Evolutionary conservation across 257 asterid species (phyloP).

Genomic region (Verbena officinalis): DNA sequence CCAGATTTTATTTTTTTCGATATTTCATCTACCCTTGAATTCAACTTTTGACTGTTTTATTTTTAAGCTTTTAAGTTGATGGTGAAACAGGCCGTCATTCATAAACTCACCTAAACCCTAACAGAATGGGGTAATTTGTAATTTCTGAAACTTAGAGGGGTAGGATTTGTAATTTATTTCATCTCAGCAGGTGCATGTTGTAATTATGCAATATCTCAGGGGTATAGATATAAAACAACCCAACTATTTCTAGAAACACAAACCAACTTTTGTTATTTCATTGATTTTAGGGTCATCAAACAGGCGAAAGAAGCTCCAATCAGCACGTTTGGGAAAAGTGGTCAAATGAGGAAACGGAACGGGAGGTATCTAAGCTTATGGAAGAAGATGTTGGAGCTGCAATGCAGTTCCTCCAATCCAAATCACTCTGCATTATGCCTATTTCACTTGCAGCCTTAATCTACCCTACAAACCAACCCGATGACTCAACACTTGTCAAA

Average conservation of each 20-base stretch:
- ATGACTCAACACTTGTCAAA: conserved; percentile 46
- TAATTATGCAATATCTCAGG: no score
- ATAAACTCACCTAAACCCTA: no score
- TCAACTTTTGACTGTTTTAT: no score
- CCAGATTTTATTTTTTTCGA: no score
- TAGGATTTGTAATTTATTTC: no score
- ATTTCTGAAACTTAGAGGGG: no score
- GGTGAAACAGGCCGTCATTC: no score
- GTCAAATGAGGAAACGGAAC: conserved; percentile 66
- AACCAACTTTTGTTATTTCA: conserved; percentile 3
- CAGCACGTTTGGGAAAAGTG: conserved; percentile 67
- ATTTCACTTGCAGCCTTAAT: conserved; percentile 65
- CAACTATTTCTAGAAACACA: background rate
- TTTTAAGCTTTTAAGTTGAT: no score
- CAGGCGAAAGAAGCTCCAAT: conserved; percentile 44
- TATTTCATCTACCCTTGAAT: no score
- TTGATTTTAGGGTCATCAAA: conserved; percentile 44
- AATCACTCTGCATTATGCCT: conserved; percentile 76
- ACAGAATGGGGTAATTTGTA: no score
- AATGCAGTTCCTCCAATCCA: conserved; percentile 67
- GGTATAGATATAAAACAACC: no score
- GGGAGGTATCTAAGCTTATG: conserved; percentile 64
- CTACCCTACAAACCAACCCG: conserved; percentile 52
- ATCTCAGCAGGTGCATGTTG: no score
- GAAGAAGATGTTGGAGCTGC: conserved; percentile 71